Evolutionary conservation across 192 early-diverging fungal genomes (phyloP).

Genomic region (Umbelopsis isabellina): DNA sequence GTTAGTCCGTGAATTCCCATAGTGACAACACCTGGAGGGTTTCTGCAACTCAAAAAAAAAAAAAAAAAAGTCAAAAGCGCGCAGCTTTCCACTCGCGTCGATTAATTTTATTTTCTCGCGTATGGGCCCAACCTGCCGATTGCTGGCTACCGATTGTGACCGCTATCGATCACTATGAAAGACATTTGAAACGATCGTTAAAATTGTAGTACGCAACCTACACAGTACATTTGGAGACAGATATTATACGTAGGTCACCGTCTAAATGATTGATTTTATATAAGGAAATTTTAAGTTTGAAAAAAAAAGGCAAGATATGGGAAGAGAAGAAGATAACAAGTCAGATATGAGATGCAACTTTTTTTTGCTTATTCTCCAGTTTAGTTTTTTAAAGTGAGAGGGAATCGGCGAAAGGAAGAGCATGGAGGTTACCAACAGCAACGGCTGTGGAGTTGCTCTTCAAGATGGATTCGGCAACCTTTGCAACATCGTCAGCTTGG

Average conservation of each 20-base stretch:
- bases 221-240: too few species aligned
- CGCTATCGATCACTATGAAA: background rate
- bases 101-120: background rate
- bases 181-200: too few species aligned
- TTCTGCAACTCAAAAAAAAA: too few species aligned
- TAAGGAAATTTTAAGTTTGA: slow-evolving; percentile 5
- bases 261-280: slow-evolving; percentile 24
- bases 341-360: slow-evolving; percentile 6
- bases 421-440: slow-evolving; percentile 70
- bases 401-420: slow-evolving; percentile 79
- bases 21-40: background rate
- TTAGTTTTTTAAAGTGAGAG: slow-evolving; percentile 51
- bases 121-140: background rate
- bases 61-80: too few species aligned
- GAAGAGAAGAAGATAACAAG: slow-evolving; percentile 13
- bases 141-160: background rate
- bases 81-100: background rate
- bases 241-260: background rate
- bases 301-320: slow-evolving; percentile 22
- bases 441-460: slow-evolving; percentile 77
- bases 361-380: slow-evolving; percentile 16
- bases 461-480: slow-evolving; percentile 66
- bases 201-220: too few species aligned
- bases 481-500: slow-evolving; percentile 61
- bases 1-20: slow-evolving; percentile 89